Evolutionary conservation across 2,329 filamentous ascomycete species (phyloP).

Genomic region (Paecilomyces dactylethromorphus): DNA sequence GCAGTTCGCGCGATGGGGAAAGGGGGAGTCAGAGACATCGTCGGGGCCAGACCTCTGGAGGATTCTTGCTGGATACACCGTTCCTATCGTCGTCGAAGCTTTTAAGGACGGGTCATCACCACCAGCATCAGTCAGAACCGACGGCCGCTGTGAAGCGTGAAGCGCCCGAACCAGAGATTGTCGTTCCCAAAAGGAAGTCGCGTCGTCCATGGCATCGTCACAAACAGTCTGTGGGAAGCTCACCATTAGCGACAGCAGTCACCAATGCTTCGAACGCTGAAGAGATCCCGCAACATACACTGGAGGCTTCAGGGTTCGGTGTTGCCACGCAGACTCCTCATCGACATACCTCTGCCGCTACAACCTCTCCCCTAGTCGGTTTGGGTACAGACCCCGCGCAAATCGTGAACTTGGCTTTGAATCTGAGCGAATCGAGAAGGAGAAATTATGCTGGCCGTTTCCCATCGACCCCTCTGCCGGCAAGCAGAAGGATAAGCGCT

Average conservation of each 20-base stretch:
- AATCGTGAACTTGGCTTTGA: slow-evolving; percentile 88
- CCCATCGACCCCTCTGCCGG: slow-evolving; percentile 43
- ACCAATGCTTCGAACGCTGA: slow-evolving; percentile 12
- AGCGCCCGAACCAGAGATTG: slow-evolving; percentile 26
- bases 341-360: slow-evolving; percentile 2
- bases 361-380: slow-evolving; percentile 18
- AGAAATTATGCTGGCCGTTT: slow-evolving; percentile 54
- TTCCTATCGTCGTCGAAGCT: slow-evolving; percentile 21
- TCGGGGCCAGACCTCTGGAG: slow-evolving; percentile 28
- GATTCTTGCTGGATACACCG: slow-evolving; percentile 42
- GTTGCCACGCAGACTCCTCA: slow-evolving; percentile 1
- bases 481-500: slow-evolving; percentile 26
- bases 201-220: slow-evolving; percentile 27
- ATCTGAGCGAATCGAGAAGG: slow-evolving; percentile 69
- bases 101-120: slow-evolving; percentile 17
- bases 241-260: slow-evolving; percentile 20
- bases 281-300: slow-evolving; percentile 5
- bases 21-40: slow-evolving; percentile 16
- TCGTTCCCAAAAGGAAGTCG: slow-evolving; percentile 29
- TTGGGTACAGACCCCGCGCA: slow-evolving; percentile 74
- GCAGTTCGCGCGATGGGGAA: slow-evolving; percentile 28
- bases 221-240: slow-evolving; percentile 24
- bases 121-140: slow-evolving; percentile 1
- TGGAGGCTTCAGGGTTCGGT: slow-evolving; percentile 1
- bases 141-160: slow-evolving; percentile 34